Conservation (phyloP, 805 yeast species). For the Scheffersomyces spartinae region DNA sequence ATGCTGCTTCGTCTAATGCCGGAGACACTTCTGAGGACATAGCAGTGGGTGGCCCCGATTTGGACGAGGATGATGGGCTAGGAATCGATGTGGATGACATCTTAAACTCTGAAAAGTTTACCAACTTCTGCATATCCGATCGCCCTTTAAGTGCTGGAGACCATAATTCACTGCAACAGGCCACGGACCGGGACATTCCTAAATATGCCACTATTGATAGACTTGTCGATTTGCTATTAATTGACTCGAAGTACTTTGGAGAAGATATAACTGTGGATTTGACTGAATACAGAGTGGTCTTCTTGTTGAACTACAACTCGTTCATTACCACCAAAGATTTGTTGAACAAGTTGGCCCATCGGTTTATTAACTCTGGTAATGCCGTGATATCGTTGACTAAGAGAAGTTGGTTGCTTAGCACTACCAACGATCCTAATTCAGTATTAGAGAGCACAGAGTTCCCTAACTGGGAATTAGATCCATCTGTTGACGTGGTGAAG, state of each 20-base stretch:
- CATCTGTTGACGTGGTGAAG: slow-evolving; percentile 22
- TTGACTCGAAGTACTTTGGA: slow-evolving; percentile 53
- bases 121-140: slow-evolving; percentile 17
- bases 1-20: too few species aligned
- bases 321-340: slow-evolving; percentile 28
- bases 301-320: slow-evolving; percentile 28
- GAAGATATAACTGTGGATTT: slow-evolving; percentile 21
- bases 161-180: too few species aligned
- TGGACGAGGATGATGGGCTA: slow-evolving; percentile 25
- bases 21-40: too few species aligned
- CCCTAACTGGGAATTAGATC: slow-evolving; percentile 50
- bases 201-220: slow-evolving; percentile 57
- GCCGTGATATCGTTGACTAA: slow-evolving; percentile 31
- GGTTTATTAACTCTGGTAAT: slow-evolving; percentile 32
- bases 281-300: slow-evolving; percentile 29
- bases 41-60: too few species aligned
- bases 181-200: too few species aligned
- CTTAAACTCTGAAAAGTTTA: slow-evolving; percentile 27
- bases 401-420: slow-evolving; percentile 6
- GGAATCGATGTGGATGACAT: slow-evolving; percentile 34
- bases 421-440: slow-evolving; percentile 5
- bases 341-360: slow-evolving; percentile 26
- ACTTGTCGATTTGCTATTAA: slow-evolving; percentile 66
- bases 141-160: too few species aligned
- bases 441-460: slow-evolving; percentile 14